These are phyloP conservation scores for Phytophthora palmivora DNA, from an alignment of 352 stramenopile species.

Conservation along the genomic window DNA sequence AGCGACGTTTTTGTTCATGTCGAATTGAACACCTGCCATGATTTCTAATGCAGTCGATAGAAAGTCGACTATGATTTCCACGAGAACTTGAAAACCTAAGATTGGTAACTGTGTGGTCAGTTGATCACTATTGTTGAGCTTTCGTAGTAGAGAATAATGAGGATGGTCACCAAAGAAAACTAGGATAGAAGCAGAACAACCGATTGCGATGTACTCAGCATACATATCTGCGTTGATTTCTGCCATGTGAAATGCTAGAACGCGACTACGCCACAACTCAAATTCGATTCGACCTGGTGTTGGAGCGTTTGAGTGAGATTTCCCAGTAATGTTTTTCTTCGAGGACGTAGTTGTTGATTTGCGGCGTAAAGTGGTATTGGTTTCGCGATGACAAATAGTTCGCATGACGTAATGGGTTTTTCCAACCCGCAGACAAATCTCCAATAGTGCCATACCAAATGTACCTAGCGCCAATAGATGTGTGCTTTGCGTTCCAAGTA, in stretches of 20 bases:
- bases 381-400: constrained; percentile 20
- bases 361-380: neutral
- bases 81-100: constrained; percentile 16
- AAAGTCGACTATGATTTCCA: constrained; percentile 33
- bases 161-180: constrained; percentile 42
- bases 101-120: constrained; percentile 8
- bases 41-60: constrained; percentile 34
- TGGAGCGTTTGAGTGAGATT: neutral
- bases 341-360: neutral
- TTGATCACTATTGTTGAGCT: neutral
- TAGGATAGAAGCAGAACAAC: constrained; percentile 37
- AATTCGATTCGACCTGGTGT: constrained; percentile 11
- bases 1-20: constrained; percentile 13
- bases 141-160: constrained; percentile 26
- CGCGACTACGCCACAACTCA: constrained; percentile 15
- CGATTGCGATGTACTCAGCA: constrained; percentile 53
- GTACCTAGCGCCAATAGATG: constrained; percentile 23
- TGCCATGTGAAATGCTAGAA: constrained; percentile 25
- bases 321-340: neutral
- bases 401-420: constrained; percentile 31
- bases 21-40: constrained; percentile 24
- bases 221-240: constrained; percentile 39
- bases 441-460: constrained; percentile 38
- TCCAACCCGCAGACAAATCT: constrained; percentile 32
- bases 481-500: constrained; percentile 35